Conservation (phyloP, 495 filamentous ascomycete genomes). For the Hypoxylon lienhwacheense region DNA sequence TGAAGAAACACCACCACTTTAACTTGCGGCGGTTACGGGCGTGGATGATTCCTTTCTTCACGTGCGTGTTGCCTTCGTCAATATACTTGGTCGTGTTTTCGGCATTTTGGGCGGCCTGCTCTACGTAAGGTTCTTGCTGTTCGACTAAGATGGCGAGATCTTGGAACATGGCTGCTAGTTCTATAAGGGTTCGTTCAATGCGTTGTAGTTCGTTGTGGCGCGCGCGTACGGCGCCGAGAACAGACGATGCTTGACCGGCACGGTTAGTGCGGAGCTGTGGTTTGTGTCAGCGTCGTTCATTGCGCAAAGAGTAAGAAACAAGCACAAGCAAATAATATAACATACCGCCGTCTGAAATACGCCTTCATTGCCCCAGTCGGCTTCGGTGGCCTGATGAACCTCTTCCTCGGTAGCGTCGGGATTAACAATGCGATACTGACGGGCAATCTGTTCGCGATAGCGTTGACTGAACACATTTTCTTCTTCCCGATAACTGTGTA, state of each 20-base stretch:
- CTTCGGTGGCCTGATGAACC: conserved; percentile 62
- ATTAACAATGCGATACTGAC: conserved; percentile 77
- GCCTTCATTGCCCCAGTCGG: conserved; percentile 72
- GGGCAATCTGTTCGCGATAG: conserved; percentile 69
- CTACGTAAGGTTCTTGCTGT: conserved; percentile 60
- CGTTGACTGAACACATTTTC: conserved; percentile 65
- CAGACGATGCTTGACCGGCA: conserved; percentile 63
- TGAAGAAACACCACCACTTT: conserved; percentile 71
- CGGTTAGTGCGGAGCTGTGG: conserved; percentile 69
- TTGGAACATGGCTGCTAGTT: conserved; percentile 66
- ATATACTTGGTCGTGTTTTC: conserved; percentile 60
- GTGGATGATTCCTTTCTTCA: conserved; percentile 61
- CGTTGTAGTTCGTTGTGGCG: conserved; percentile 74
- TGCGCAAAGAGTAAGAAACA: background rate
- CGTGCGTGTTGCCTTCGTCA: conserved; percentile 60
- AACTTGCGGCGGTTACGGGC: conserved; percentile 61
- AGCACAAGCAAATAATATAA: conserved; percentile 14
- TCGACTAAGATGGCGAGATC: conserved; percentile 67
- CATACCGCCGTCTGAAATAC: conserved; percentile 75
- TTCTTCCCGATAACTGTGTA: conserved; percentile 64
- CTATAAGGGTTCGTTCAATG: conserved; percentile 67
- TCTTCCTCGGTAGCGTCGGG: conserved; percentile 67
- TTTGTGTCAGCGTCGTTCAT: conserved; percentile 21
- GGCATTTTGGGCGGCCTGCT: conserved; percentile 57
- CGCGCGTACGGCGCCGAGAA: conserved; percentile 72